phyloP scores from a whole-genome alignment of 768 basidiomycete species.

The Omphalotus guepiniiformis region DNA sequence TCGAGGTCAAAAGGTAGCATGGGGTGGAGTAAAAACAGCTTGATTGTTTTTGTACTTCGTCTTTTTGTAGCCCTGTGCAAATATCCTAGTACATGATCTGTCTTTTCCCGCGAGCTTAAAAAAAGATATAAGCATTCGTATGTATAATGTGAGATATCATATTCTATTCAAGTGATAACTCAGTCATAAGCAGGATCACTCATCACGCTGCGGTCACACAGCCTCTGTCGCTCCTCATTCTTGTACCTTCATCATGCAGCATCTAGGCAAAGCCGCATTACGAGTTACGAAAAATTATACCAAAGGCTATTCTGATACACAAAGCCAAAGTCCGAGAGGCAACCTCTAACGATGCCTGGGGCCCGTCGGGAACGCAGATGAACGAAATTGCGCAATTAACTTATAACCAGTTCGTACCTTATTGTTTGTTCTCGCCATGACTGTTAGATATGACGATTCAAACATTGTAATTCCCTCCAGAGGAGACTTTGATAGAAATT shows the following conservation, averaged over 20 bases:
- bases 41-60: too few relatives aligned
- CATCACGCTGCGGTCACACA: background rate
- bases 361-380: slow-evolving; percentile 97
- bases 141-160: background rate
- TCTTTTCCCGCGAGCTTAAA: slow-evolving; percentile 4
- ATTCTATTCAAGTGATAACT: background rate
- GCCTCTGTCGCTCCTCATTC: background rate
- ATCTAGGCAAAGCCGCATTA: slow-evolving; percentile 80
- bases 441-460: background rate
- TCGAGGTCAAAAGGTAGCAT: too few relatives aligned
- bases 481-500: slow-evolving; percentile 96
- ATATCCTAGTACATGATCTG: too few relatives aligned
- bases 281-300: slow-evolving; percentile 95
- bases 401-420: slow-evolving; percentile 81
- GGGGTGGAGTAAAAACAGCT: too few relatives aligned
- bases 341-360: slow-evolving; percentile 98
- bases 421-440: background rate
- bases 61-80: too few relatives aligned
- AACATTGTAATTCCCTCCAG: slow-evolving; percentile 36
- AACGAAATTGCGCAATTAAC: slow-evolving; percentile 97
- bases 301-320: slow-evolving; percentile 91
- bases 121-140: background rate
- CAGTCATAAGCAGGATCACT: too few relatives aligned
- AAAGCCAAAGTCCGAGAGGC: slow-evolving; percentile 97
- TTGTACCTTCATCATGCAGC: slow-evolving; percentile 55